Conservation (phyloP, 129 eudicot genomes). For the Chrysanthemum seticuspe region DNA sequence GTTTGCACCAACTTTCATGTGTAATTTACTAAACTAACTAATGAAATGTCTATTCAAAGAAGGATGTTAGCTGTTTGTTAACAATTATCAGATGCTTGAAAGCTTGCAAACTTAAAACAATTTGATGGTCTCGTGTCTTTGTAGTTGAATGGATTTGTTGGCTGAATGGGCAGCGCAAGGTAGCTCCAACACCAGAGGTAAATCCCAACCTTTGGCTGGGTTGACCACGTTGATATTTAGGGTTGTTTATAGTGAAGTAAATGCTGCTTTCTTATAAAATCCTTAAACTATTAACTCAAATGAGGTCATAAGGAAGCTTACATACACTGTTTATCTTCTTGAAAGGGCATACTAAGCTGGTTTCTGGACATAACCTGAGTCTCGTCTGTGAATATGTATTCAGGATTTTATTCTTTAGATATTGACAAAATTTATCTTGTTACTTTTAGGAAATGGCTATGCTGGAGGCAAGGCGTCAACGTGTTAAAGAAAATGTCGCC, state of each 20-base stretch:
- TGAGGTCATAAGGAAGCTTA: background rate
- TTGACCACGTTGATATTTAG: conserved; percentile 12
- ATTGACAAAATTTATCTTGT: conserved; percentile 18
- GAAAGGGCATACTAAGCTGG: background rate
- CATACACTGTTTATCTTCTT: background rate
- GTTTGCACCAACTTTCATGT: no score
- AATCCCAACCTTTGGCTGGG: conserved; percentile 1
- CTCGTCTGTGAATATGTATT: conserved; percentile 15
- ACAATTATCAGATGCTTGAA: conserved; percentile 14
- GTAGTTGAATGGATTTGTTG: conserved; percentile 99
- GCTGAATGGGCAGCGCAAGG: conserved; percentile 98
- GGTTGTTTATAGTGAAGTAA: background rate
- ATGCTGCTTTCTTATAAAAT: background rate
- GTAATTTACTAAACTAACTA: background rate
- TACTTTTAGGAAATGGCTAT: conserved; percentile 72
- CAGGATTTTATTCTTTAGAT: background rate
- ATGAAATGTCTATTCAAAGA: background rate
- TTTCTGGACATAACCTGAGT: background rate
- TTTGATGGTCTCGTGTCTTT: conserved; percentile 8
- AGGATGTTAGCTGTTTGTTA: background rate
- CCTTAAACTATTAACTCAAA: background rate
- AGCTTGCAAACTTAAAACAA: background rate
- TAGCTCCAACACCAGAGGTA: conserved; percentile 96
- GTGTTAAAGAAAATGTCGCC: conserved; percentile 76
- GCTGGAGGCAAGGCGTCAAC: conserved; percentile 83